A percentile compares a stretch with the other conserved stretches of the same genome.
Conservation (phyloP, 2,329 filamentous ascomycete species). For the Rhinocladiella mackenziei region DNA sequence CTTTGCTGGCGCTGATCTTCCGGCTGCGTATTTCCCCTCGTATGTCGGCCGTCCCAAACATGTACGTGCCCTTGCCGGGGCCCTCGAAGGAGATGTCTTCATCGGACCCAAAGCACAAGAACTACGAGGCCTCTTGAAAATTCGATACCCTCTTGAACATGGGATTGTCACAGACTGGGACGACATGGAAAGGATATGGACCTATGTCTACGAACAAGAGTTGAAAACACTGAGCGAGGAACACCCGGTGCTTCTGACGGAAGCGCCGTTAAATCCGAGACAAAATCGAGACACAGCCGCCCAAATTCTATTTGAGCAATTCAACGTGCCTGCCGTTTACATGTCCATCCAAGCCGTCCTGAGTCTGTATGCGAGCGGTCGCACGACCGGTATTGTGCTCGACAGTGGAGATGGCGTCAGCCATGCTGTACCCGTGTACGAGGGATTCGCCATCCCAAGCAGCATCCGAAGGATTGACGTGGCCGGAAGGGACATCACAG, state of each 20-base stretch:
- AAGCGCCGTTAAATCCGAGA: constrained; percentile 91
- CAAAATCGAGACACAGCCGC: constrained; percentile 94
- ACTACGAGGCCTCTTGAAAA: constrained; percentile 87
- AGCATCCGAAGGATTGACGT: constrained; percentile 95
- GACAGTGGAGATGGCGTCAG: constrained; percentile 96
- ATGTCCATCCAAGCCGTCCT: constrained; percentile 96
- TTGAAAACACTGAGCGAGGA: constrained; percentile 97
- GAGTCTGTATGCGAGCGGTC: constrained; percentile 89
- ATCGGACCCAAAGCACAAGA: constrained; percentile 91
- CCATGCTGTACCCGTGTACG: constrained; percentile 94
- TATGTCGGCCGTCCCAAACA: constrained; percentile 97
- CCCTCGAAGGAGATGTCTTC: constrained; percentile 93
- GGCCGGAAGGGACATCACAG: constrained; percentile 90
- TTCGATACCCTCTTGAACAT: constrained; percentile 91
- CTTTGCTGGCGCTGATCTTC: constrained; percentile 91
- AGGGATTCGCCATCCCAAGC: constrained; percentile 94
- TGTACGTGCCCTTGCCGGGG: constrained; percentile 88
- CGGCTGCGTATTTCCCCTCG: constrained; percentile 95
- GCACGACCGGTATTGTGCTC: constrained; percentile 92
- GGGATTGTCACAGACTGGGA: constrained; percentile 99
- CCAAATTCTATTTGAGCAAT: constrained; percentile 97
- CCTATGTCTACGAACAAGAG: constrained; percentile 93
- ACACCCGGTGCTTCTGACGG: constrained; percentile 94
- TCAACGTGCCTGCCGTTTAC: constrained; percentile 95
- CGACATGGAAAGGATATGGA: constrained; percentile 99